Conservation (phyloP, 306 rosid species). For the Phaseolus lunatus region DNA sequence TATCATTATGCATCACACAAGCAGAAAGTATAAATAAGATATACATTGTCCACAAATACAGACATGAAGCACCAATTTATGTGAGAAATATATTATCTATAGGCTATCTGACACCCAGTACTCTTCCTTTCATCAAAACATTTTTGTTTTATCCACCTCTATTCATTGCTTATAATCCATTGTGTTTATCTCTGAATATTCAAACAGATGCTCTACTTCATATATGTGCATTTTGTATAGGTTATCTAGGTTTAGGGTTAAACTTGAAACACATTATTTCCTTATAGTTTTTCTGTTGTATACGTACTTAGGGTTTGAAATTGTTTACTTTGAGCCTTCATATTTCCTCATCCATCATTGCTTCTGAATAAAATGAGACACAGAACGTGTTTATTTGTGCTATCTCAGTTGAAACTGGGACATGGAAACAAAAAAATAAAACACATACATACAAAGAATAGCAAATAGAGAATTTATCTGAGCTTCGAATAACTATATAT, state of each 20-base stretch:
- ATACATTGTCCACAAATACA: background rate
- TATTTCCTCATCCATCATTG: background rate
- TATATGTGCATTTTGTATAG: background rate
- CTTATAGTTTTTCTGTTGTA: background rate
- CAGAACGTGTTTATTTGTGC: background rate
- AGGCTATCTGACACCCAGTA: background rate
- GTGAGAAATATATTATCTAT: background rate
- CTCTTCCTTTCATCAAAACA: background rate
- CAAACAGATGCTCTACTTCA: background rate
- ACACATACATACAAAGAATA: background rate
- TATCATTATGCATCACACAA: background rate
- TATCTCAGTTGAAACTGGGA: background rate
- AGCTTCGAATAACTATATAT: background rate
- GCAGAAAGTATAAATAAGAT: background rate
- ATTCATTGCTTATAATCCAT: background rate
- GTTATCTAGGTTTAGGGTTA: constrained; percentile 46
- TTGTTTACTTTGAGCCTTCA: constrained; percentile 5
- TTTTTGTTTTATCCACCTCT: background rate
- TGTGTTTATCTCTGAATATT: background rate
- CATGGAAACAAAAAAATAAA: background rate
- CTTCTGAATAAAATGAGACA: background rate
- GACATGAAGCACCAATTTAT: background rate
- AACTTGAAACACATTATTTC: constrained; percentile 4
- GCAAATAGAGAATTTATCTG: background rate
- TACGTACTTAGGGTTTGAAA: constrained; percentile 30